Evolutionary conservation across 306 rosid genomes (phyloP), one percentile per base, ranked within the genome.

Genomic region (Cotoneaster glaucophyllus): DNA sequence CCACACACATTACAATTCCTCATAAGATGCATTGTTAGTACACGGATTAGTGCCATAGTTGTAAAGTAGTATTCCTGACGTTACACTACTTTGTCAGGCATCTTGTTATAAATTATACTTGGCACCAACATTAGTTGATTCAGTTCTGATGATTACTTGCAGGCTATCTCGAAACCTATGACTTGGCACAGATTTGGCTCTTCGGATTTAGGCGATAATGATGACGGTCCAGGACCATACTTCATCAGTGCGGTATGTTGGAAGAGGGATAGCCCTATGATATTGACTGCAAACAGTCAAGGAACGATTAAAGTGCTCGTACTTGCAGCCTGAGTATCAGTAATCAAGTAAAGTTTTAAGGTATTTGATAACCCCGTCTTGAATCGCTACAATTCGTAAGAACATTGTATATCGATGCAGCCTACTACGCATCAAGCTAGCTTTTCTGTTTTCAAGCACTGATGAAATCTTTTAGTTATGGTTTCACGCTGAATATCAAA

Each of bases 201-300:
- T 21, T 87, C 90, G 0, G 89, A 88, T 26, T 54, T 73, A 53
- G 86, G 86, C 6, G 93, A 87, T 2, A 80, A 85, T 0, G 97
- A 87, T 44, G 97, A 90, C 29, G 96, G 83, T 37, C 83, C 85
- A 9, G 97, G 89, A 70, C 86, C 97, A 25, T 82, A 86, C 79
- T 95, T 92, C 69, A 95, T 95, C 77, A 95, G 97, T 64, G 99
- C 99, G 7, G 93, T 92, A 70, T 95, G 96, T 83, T 95, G 99
- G 99, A 92, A 90, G 89, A 89, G 91, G 45, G 91, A 92, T 79
- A 90, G 97, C 80, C 91, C 96, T 39, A 88, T 93, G 44, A 78
- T 95, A 86, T 81, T 95, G 73, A 72, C 96, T 32, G 99, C 99
- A 48, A 95, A 90, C 69, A 95, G 97, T 77, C 93, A 85, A 74